Evolutionary conservation across 495 filamentous ascomycete genomes (phyloP), one percentile per base, ranked within the genome.

Genomic region (Talaromyces borbonicus): DNA sequence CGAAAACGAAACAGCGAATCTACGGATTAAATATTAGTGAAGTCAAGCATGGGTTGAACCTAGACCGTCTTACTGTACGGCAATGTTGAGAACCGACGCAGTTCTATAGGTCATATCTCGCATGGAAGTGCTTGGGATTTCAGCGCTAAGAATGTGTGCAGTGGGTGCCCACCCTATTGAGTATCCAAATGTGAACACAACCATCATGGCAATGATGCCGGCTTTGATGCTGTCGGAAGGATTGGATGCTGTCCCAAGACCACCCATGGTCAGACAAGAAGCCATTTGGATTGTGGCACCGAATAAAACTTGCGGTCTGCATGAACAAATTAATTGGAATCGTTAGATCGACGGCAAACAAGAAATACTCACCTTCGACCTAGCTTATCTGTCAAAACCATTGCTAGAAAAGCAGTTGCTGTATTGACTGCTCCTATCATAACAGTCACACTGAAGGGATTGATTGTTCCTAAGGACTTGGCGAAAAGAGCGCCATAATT

Each of bases 401-500:
- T 14, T 11, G 35, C 16, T 9, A 12, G 16, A 38, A 38, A 5
- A 25, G n/a, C 25, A 5, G 22, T 19, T 12, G 3, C 12, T 9
- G 19, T 14, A 5, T 16, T 16, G 33, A 12, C 36, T 42, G 15
- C 20, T 18, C 14, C 14, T 5, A n/a, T 36, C 15, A 57, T 52
- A 2, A 55, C 12, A 9, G 43, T 29, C 23, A 55, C 39, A 8
- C 36, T 46, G 23, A 61, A 57, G 0, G 57, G 50, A 19, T 50
- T 59, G 27, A 59, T 15, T 4, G 47, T 50, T 2, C 43, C 43
- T 8, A 59, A 20, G 6, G 47, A 41, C 24, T 48, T 40, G n/a
- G 55, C 47, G 40, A 59, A 61, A 31, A 61, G 23, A 3, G 53
- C 51, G 8, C 57, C 56, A 36, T 60, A 60, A 8, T 46, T 35